Evolutionary conservation across 225 moss, liverwort and hornwort species (phyloP), one percentile per base, ranked within the genome.

Genomic region (Polytrichum formosum): DNA sequence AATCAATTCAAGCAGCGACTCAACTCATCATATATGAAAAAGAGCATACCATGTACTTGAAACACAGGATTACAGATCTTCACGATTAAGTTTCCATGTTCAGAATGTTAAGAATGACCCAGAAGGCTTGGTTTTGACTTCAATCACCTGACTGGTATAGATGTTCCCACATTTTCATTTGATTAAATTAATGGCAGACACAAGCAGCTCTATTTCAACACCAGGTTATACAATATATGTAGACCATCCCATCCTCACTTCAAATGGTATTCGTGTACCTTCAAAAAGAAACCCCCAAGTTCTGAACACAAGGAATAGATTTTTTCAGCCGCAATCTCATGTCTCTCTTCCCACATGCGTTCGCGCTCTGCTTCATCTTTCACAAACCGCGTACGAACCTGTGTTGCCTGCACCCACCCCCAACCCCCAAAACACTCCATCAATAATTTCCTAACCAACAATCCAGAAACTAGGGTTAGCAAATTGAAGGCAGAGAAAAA

Each of bases 331-430:
- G 93, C 96, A 73, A 81, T 82, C 70, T 97, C 92, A 74, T 97
- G 96, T 61, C 87, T 89, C 70, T 89, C 90, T 67, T 97, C 96
- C 94, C 96, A 97, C 5, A 97, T 72, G 35, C 96, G 88, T 61
- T 87, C 86, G 29, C 80, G 81, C 78, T 97, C 94, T 29, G 77
- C 79, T 74, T 90, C 86, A 70, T 92, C 92, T 70, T 83, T 93
- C 66, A 94, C 96, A 75, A 97, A 94, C 46, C 84, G 90, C 54
- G 91, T 89, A 28, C 83, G 92, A 21, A 89, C 64, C 66, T 97
- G 96, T 33, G 90, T 90, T 29, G 84, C 86, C 96, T 96, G 82
- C 25, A 60, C 56, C 70, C 58, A 23, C 60, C 67, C 26, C 28
- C 5, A 17, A 22, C 74, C 56, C 26, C 28, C 9, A 54, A 23